phyloP scores from a whole-genome alignment of 768 basidiomycete species.

The Crassisporium funariophilum region DNA sequence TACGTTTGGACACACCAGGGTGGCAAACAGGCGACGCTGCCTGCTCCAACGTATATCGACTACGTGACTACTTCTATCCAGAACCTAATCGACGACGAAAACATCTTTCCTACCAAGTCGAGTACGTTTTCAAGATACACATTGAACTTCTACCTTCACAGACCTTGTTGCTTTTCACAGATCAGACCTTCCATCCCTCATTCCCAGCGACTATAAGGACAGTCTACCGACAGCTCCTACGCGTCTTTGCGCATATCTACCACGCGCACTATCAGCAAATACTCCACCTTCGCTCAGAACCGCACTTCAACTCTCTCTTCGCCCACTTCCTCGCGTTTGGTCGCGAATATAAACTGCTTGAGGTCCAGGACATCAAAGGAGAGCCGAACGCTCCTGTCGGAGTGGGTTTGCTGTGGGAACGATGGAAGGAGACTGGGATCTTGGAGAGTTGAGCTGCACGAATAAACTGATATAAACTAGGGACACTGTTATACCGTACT shows the following conservation, averaged over 20 bases:
- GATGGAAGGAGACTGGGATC: constrained; percentile 86
- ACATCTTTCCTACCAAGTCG: constrained; percentile 93
- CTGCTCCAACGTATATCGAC: constrained; percentile 96
- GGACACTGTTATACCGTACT: no score
- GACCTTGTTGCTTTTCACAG: constrained; percentile 30
- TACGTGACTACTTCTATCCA: constrained; percentile 98
- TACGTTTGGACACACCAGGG: constrained; percentile 95
- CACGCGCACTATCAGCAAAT: constrained; percentile 92
- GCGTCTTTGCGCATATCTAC: constrained; percentile 97
- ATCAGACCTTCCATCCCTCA: constrained; percentile 81
- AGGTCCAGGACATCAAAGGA: constrained; percentile 86
- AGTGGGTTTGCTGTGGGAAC: constrained; percentile 80
- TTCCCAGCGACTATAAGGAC: constrained; percentile 92
- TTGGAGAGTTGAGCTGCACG: constrained; percentile 41
- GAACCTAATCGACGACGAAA: constrained; percentile 92
- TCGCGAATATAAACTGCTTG: constrained; percentile 87
- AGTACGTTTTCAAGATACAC: constrained; percentile 49
- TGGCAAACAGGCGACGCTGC: constrained; percentile 82
- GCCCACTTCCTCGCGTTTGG: constrained; percentile 98
- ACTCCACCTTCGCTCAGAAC: constrained; percentile 90
- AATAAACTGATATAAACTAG: neutral
- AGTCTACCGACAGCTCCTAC: constrained; percentile 94
- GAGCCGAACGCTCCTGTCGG: constrained; percentile 63
- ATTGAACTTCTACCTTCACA: neutral
- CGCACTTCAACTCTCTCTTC: constrained; percentile 96